Evolutionary conservation across 306 rosid genomes (phyloP).

Genomic region (Glycine tomentella): DNA sequence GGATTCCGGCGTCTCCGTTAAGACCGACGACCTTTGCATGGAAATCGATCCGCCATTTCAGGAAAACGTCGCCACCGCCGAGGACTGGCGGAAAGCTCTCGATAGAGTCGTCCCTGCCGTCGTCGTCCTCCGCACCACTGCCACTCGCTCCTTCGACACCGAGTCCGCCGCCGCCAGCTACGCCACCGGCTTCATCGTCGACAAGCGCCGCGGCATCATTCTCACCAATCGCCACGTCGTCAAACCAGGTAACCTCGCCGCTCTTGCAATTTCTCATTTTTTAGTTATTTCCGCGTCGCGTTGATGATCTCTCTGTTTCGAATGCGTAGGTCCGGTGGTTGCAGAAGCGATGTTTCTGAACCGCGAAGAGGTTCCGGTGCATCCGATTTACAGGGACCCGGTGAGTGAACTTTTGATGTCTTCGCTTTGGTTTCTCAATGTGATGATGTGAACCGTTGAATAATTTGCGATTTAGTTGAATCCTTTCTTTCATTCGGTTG

Average conservation of each 20-base stretch:
- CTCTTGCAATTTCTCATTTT: background rate
- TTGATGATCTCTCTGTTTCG: conserved; percentile 42
- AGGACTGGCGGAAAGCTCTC: conserved; percentile 92
- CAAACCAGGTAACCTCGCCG: conserved; percentile 70
- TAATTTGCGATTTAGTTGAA: no score
- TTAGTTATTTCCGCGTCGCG: background rate
- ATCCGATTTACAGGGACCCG: conserved; percentile 93
- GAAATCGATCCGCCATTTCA: conserved; percentile 84
- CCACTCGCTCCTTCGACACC: conserved; percentile 90
- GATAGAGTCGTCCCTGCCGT: conserved; percentile 89
- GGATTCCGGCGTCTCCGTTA: conserved; percentile 45
- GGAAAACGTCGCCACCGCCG: conserved; percentile 78
- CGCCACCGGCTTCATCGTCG: conserved; percentile 95
- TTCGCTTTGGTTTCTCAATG: no score
- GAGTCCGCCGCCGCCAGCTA: conserved; percentile 90
- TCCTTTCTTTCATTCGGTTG: conserved; percentile 4
- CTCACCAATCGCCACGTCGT: conserved; percentile 98
- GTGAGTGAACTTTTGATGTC: conserved; percentile 55
- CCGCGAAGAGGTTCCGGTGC: conserved; percentile 95
- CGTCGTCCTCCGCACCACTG: conserved; percentile 82
- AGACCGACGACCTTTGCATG: conserved; percentile 70
- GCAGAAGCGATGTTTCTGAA: conserved; percentile 95
- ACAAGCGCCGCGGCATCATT: conserved; percentile 90
- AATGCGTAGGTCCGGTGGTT: conserved; percentile 89
- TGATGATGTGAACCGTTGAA: no score